Conservation (phyloP, 768 basidiomycete genomes). For the Punctularia strigosozonata region DNA sequence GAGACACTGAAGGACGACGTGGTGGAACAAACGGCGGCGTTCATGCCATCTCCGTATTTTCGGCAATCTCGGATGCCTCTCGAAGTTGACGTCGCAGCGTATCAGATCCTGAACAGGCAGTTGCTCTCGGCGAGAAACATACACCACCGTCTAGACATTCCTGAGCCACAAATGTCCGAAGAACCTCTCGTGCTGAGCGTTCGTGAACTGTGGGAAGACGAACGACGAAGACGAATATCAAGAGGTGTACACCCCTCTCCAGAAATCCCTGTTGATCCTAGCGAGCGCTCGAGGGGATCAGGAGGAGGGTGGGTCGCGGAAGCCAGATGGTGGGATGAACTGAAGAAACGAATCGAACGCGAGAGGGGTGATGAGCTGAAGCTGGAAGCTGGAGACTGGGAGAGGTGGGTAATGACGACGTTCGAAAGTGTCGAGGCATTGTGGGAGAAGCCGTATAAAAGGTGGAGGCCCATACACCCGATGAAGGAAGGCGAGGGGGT, state of each 20-base stretch:
- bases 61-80: constrained; percentile 61
- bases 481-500: too few species aligned
- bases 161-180: constrained; percentile 33
- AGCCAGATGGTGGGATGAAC: constrained; percentile 64
- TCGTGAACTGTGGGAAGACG: constrained; percentile 94
- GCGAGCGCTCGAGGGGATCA: constrained; percentile 43
- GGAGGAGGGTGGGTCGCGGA: constrained; percentile 63
- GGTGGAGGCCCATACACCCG: constrained; percentile 53
- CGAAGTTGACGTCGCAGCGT: constrained; percentile 74
- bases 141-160: constrained; percentile 56
- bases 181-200: constrained; percentile 82
- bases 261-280: constrained; percentile 58
- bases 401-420: constrained; percentile 69
- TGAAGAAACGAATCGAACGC: constrained; percentile 47
- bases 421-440: constrained; percentile 86
- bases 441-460: constrained; percentile 56
- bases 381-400: constrained; percentile 36
- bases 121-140: constrained; percentile 50
- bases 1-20: constrained; percentile 9
- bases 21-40: constrained; percentile 11
- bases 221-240: constrained; percentile 58
- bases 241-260: constrained; percentile 66
- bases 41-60: constrained; percentile 44
- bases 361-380: constrained; percentile 22
- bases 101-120: constrained; percentile 80